phyloP scores from a whole-genome alignment of 768 basidiomycete species.

The Suillus alpinus region DNA sequence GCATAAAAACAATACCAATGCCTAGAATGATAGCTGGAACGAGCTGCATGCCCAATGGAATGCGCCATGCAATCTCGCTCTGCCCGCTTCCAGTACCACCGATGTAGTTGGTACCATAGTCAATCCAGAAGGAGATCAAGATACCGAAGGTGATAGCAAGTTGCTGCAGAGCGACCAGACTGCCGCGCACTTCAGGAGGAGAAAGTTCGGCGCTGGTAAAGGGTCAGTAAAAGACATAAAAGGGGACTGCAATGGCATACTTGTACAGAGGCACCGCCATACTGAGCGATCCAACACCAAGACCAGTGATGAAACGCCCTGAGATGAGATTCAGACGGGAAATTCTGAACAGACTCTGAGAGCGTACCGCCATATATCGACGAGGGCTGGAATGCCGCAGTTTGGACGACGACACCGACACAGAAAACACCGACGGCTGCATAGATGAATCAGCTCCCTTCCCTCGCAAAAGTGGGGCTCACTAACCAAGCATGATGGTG shows the following conservation, averaged over 20 bases:
- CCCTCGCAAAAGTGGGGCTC: too few species aligned
- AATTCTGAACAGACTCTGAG: not conserved
- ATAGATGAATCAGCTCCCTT: slow-evolving; percentile 15
- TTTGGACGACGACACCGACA: slow-evolving; percentile 74
- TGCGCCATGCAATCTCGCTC: slow-evolving; percentile 69
- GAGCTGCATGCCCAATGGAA: slow-evolving; percentile 72
- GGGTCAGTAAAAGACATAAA: not conserved
- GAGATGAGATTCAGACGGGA: not conserved
- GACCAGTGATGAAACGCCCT: slow-evolving; percentile 74
- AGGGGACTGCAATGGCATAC: slow-evolving; percentile 9
- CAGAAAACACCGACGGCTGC: slow-evolving; percentile 59
- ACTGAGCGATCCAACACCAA: slow-evolving; percentile 77
- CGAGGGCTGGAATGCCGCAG: slow-evolving; percentile 49
- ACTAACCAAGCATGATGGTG: slow-evolving; percentile 57
- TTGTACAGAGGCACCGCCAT: slow-evolving; percentile 87
- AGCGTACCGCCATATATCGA: slow-evolving; percentile 63
- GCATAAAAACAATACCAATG: slow-evolving; percentile 71
- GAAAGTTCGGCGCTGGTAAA: slow-evolving; percentile 48
- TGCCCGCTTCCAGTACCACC: slow-evolving; percentile 58
- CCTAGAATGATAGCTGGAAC: slow-evolving; percentile 72
- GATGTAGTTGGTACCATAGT: slow-evolving; percentile 63
- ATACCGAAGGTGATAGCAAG: slow-evolving; percentile 81
- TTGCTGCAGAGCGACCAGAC: slow-evolving; percentile 78
- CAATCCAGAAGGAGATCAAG: slow-evolving; percentile 56
- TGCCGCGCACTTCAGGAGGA: slow-evolving; percentile 80